These are phyloP conservation scores for Fulvia fulva DNA, from an alignment of 2,329 filamentous ascomycete genomes.

Conservation along the genomic window DNA sequence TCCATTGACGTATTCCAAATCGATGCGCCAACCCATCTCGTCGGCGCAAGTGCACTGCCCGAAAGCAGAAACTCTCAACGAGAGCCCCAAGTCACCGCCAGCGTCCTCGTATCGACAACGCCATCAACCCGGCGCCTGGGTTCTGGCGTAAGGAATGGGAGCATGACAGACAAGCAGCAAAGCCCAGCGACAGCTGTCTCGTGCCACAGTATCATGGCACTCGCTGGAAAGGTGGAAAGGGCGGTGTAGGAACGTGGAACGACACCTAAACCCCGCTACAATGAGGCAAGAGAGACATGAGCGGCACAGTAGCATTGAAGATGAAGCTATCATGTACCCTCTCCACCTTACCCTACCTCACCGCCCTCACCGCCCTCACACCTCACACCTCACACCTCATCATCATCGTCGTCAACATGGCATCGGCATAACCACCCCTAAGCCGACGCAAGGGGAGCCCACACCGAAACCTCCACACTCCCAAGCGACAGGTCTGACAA, in stretches of 20 bases:
- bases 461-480: not conserved
- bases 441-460: slow-evolving; percentile 1
- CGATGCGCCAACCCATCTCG: not conserved
- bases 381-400: not conserved
- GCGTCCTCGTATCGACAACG: not conserved
- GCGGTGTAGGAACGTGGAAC: not conserved
- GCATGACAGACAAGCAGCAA: not conserved
- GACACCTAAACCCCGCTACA: too few species aligned
- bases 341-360: too few species aligned
- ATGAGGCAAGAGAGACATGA: not conserved
- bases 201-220: not conserved
- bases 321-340: not conserved
- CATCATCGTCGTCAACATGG: too few species aligned
- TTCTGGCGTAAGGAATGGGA: not conserved
- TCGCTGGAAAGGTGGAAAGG: not conserved
- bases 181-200: not conserved
- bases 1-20: not conserved
- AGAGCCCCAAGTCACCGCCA: not conserved
- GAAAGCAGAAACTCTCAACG: not conserved
- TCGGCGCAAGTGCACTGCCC: not conserved
- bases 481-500: not conserved
- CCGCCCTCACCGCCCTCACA: not conserved
- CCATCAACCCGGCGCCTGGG: too few species aligned
- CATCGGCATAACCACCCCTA: not conserved
- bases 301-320: not conserved